Evolutionary conservation across 495 filamentous ascomycete genomes (phyloP).

Genomic region (Talaromyces stipitatus): DNA sequence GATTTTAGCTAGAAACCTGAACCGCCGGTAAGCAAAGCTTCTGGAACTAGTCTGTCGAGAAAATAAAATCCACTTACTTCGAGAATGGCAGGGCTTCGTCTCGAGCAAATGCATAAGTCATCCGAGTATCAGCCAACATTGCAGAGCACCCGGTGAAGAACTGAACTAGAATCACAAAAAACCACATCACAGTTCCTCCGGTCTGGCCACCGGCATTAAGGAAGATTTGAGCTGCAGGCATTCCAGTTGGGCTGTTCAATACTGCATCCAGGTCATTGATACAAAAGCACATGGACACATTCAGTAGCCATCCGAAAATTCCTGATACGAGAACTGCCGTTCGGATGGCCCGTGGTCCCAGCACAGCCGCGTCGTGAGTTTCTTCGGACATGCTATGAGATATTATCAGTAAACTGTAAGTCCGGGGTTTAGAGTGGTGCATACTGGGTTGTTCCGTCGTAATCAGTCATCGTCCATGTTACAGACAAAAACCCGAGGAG

Average conservation of each 20-base stretch:
- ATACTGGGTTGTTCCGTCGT: conserved; percentile 66
- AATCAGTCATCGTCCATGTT: conserved; percentile 72
- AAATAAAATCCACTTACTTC: conserved; percentile 23
- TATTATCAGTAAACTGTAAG: not conserved
- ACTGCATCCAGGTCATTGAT: conserved; percentile 56
- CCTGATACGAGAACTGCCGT: conserved; percentile 61
- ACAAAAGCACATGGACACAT: conserved; percentile 62
- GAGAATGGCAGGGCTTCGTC: conserved; percentile 66
- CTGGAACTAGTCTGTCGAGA: not conserved
- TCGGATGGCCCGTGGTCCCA: conserved; percentile 57
- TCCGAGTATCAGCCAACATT: conserved; percentile 63
- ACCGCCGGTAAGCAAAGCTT: not conserved
- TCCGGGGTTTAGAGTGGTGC: conserved; percentile 9
- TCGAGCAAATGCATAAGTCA: conserved; percentile 66
- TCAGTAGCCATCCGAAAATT: conserved; percentile 56
- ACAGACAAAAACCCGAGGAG: conserved; percentile 64
- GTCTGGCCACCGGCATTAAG: conserved; percentile 55
- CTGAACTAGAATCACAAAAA: conserved; percentile 61
- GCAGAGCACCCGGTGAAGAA: conserved; percentile 67
- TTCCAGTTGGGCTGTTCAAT: conserved; percentile 52
- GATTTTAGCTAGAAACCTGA: conserved; percentile 50
- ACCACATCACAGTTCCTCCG: conserved; percentile 61
- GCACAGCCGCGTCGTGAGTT: conserved; percentile 61
- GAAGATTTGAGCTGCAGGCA: conserved; percentile 66
- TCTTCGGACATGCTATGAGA: conserved; percentile 61